Base-by-base conservation (phyloP, 768 basidiomycete genomes). In the Ramaria sp. region DNA sequence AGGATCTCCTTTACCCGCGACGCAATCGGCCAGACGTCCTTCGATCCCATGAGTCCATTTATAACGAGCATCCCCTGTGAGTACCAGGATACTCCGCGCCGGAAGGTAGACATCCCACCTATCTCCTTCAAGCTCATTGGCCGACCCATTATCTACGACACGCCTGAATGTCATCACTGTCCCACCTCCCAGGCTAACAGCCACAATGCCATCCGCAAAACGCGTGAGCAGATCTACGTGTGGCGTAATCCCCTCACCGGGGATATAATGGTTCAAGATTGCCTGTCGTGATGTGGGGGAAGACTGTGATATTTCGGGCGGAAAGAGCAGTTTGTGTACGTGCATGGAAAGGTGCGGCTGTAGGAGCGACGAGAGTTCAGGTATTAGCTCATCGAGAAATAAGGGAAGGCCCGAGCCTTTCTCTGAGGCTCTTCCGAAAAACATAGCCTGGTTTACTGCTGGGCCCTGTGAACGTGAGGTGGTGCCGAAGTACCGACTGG, bases 1-100 rank as follows among this genome's bases (percentile, higher is more conserved):
- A 9, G 63, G 64, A 7, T 50, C 60, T 37, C 58, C 59, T 22
- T 63, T 59, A 46, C 58, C 54, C 65, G 74, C 70, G 17, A 93
- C 85, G 54, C 75, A 69, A 66, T 94, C 91, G 39, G 75, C 73
- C 38, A 62, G 70, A 53, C 78, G 71, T 53, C 76, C 76, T 33
- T 81, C 78, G 57, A 98, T 98, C 4, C 88, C 94, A 69, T 98
- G 94, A 9, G 81, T 82, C 90, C 91, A 97, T 2, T 71, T 68
- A 68, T 90, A 96, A 39, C 94, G 79, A 13, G 94, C 90, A 34
- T 86, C 85, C 34, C 81, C 83, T 4, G 83, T 81, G 59, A 98
- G 73, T 48, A 92, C 81, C 57, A 94, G 73, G 20, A 95, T 71
- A 59, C 85, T 88, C 50, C 88, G 71, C 54, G 82, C 79, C 0